A percentile compares a stretch with the other conserved stretches of the same genome.
These are phyloP conservation scores for Globisporangium middletonii DNA, from an alignment of 352 stramenopile genomes.

Conservation along the genomic window DNA sequence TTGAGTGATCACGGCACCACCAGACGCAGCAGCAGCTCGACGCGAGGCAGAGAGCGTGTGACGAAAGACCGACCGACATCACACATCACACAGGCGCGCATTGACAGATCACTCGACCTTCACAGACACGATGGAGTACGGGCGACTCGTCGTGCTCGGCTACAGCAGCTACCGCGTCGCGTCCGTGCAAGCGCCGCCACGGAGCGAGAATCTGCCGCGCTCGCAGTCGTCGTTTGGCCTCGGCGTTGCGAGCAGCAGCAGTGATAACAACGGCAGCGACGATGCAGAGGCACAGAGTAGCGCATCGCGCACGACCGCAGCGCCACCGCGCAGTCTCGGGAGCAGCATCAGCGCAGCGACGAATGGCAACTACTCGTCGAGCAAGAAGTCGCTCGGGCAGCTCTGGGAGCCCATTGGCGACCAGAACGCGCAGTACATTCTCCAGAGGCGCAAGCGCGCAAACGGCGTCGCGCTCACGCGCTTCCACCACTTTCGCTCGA, in stretches of 20 bases:
- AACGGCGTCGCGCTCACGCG: slow-evolving; percentile 48
- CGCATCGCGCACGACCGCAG: neutral
- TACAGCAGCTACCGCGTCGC: slow-evolving; percentile 83
- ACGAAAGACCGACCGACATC: neutral
- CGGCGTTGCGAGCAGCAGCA: slow-evolving; percentile 9
- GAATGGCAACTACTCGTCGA: slow-evolving; percentile 9
- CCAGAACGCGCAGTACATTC: slow-evolving; percentile 65
- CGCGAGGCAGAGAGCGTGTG: slow-evolving; percentile 1
- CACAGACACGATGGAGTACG: slow-evolving; percentile 53
- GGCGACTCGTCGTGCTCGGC: slow-evolving; percentile 74
- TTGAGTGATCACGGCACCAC: neutral
- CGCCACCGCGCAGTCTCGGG: neutral
- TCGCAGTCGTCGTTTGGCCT: slow-evolving; percentile 27
- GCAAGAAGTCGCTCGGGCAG: slow-evolving; percentile 44
- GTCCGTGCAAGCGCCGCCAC: slow-evolving; percentile 20
- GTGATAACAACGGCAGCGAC: neutral
- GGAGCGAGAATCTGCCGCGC: slow-evolving; percentile 13
- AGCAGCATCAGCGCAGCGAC: slow-evolving; percentile 2
- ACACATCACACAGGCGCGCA: neutral
- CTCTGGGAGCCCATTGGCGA: slow-evolving; percentile 67
- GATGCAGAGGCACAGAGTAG: slow-evolving; percentile 1
- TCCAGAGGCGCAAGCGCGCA: slow-evolving; percentile 33
- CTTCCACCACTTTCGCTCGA: slow-evolving; percentile 55
- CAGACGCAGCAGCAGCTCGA: neutral
- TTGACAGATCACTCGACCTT: neutral